Conservation (phyloP, 2,329 filamentous ascomycete genomes). For the Aspergillus nomiae region DNA sequence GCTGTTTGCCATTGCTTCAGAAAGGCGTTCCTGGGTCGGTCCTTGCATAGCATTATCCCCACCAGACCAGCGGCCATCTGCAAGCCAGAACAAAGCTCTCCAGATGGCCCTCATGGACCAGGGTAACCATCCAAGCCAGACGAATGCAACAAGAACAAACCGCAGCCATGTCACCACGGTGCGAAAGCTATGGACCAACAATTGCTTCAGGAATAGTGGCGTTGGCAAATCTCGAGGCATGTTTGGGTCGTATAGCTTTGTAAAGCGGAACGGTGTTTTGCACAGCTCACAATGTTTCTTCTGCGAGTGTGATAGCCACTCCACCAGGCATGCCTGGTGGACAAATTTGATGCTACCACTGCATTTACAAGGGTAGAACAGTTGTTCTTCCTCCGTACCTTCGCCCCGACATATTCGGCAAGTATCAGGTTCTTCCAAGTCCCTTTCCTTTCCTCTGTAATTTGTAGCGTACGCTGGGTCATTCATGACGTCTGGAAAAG, state of each 20-base stretch:
- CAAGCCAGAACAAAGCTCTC: conserved; percentile 93
- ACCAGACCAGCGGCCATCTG: conserved; percentile 69
- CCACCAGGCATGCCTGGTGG: conserved; percentile 96
- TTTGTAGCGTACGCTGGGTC: conserved; percentile 54
- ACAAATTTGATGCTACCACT: conserved; percentile 98
- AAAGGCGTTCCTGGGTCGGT: conserved; percentile 21
- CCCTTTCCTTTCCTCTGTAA: conserved; percentile 37
- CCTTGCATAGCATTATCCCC: conserved; percentile 26
- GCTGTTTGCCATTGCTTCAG: conserved; percentile 28
- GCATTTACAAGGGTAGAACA: conserved; percentile 98
- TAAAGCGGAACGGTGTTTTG: conserved; percentile 98
- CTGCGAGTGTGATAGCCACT: conserved; percentile 97
- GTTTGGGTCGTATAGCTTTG: conserved; percentile 90
- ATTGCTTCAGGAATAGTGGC: conserved; percentile 77
- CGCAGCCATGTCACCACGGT: conserved; percentile 78
- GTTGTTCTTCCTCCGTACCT: conserved; percentile 74
- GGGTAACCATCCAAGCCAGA: conserved; percentile 88
- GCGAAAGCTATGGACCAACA: conserved; percentile 70
- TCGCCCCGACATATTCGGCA: conserved; percentile 97
- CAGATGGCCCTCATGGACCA: conserved; percentile 90
- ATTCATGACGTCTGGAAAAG: conserved; percentile 58
- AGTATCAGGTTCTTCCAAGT: conserved; percentile 68
- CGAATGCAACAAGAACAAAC: conserved; percentile 73
- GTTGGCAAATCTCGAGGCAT: conserved; percentile 86
- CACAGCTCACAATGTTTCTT: conserved; percentile 99